These are phyloP conservation scores for Globisporangium recalcitrans DNA, from an alignment of 352 stramenopile genomes.

Conservation along the genomic window DNA sequence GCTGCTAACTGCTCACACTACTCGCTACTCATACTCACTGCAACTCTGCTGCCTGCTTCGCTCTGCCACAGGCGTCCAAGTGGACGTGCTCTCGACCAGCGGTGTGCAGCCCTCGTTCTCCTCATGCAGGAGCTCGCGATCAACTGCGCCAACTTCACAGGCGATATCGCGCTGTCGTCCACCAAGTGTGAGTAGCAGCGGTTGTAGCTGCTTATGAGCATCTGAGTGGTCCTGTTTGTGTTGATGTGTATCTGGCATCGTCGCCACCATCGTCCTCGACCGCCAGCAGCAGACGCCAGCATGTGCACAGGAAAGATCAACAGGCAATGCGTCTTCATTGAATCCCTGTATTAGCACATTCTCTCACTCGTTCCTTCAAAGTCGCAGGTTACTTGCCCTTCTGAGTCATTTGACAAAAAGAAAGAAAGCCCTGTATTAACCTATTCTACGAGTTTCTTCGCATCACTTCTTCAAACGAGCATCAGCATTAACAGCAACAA, in stretches of 20 bases:
- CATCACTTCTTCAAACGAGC: neutral
- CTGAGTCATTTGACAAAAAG: no score
- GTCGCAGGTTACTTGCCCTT: no score
- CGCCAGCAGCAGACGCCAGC: no score
- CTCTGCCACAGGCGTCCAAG: constrained; percentile 57
- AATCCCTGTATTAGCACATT: no score
- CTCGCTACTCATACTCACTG: no score
- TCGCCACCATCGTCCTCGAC: no score
- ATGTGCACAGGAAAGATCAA: no score
- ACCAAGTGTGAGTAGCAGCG: neutral
- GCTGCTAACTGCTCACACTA: no score
- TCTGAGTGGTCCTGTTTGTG: neutral
- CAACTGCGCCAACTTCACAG: constrained; percentile 62
- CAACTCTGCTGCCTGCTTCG: neutral
- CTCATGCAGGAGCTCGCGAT: constrained; percentile 46
- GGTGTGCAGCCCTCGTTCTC: constrained; percentile 56
- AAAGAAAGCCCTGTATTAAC: no score
- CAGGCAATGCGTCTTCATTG: no score
- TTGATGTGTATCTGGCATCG: neutral
- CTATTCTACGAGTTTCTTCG: no score
- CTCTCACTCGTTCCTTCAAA: no score
- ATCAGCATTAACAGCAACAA: neutral
- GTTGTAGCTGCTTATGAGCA: neutral
- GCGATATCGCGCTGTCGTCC: constrained; percentile 44
- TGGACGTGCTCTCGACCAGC: constrained; percentile 47